Evolutionary conservation across 176 grass and related monocot genomes (phyloP), one percentile per base, ranked within the genome.

Genomic region (Phragmites australis): DNA sequence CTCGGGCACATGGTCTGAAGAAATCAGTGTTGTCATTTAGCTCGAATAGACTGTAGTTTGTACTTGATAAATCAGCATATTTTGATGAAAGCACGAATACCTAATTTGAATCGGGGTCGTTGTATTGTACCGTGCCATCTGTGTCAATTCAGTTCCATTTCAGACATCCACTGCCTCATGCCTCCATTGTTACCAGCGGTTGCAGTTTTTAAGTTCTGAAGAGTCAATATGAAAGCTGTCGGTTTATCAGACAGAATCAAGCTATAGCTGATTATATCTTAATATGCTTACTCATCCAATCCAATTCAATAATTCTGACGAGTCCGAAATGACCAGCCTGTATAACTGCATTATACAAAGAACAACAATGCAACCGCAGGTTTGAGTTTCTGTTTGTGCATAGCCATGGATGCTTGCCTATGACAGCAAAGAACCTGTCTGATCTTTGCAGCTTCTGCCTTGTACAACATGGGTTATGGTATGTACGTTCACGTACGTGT

Each of bases 401-500:
- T 2, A 48, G 43, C 12, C 47, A 45, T 55, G 12, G 25, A 46
- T 32, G 82, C 26, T 68, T 47, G 53, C 25, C 39, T 14, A 43
- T 48, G 63, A 77, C 22, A 61, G 16, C 53, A 17, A 67, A 44
- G 37, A 12, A 21, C 45, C 15, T 22, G 65, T 22, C 25, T 64
- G 72, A 62, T 64, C 43, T 51, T 25, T 53, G 65, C 65, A 63
- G 70, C 19, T 29, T 14, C 27, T 83, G 65, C 51, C 48, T 41
- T 77, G 30, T 56, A n/a, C 29, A n/a, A 3, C 46, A 61, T 8
- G 17, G 11, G 59, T 59, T 68, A 30, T 62, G 65, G 26, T 18
- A 22, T 79, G 81, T 74, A 72, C 75, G 60, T 55, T 59, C 45
- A 9, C 25, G 66, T 87, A 25, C 85, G 85, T 32, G 1, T 17